phyloP scores from a whole-genome alignment of 306 rosid species.

The Fragaria nilgerrensis region DNA sequence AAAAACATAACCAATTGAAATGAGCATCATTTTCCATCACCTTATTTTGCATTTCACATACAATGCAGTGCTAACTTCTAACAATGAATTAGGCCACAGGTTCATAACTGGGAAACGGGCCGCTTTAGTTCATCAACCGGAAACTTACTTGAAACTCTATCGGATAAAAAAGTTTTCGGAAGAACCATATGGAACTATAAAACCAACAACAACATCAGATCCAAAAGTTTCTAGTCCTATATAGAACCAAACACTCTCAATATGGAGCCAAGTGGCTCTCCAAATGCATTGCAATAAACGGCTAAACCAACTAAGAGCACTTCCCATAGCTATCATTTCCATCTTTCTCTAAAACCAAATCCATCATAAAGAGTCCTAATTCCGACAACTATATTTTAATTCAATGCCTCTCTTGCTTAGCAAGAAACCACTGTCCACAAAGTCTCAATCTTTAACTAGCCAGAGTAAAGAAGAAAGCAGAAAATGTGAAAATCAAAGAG shows the following conservation, averaged over 20 bases:
- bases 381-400: not conserved
- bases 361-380: not conserved
- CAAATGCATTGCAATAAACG: not conserved
- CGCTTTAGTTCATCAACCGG: not conserved
- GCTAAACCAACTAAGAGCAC: not conserved
- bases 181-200: not conserved
- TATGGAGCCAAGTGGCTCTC: not conserved
- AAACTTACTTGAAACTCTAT: not conserved
- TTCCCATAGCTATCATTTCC: no score
- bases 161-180: not conserved
- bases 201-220: not conserved
- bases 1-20: not conserved
- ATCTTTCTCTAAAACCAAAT: not conserved
- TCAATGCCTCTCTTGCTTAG: conserved; percentile 4
- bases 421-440: not conserved
- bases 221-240: not conserved
- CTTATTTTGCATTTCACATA: not conserved
- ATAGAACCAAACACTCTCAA: not conserved
- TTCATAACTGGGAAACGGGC: not conserved
- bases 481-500: not conserved
- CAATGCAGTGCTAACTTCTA: not conserved
- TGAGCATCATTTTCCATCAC: not conserved
- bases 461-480: not conserved
- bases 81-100: not conserved
- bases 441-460: not conserved